A percentile compares a stretch with the other conserved stretches of the same genome.
Conservation (phyloP, 208 protist genomes). For the Hexamita inflata region DNA sequence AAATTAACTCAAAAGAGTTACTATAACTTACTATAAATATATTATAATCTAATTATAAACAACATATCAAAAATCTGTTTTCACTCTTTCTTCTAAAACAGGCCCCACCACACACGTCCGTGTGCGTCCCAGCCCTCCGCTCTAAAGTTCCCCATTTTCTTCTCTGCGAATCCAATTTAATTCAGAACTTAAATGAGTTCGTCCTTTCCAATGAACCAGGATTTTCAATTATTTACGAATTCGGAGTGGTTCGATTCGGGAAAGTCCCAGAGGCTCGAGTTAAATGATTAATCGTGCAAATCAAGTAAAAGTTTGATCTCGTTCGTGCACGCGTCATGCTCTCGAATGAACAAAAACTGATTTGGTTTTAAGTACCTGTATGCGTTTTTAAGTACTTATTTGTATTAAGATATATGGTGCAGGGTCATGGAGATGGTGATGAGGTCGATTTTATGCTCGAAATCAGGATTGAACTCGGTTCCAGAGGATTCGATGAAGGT, state of each 20-base stretch:
- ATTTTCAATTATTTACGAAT: not conserved
- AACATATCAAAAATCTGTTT: not conserved
- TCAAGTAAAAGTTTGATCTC: not conserved
- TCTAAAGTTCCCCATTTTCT: not conserved
- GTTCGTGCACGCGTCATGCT: slow-evolving; percentile 11
- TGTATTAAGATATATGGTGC: slow-evolving; percentile 2
- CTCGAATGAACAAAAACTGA: slow-evolving; percentile 5
- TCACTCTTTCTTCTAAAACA: not conserved
- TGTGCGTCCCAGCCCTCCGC: not conserved
- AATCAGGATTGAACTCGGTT: not conserved
- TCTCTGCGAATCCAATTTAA: not conserved
- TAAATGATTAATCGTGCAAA: slow-evolving; percentile 20
- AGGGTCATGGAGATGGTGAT: slow-evolving; percentile 10
- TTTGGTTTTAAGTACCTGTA: not conserved
- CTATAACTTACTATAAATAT: not conserved
- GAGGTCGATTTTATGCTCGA: not conserved
- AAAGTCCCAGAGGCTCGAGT: not conserved
- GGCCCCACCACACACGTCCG: too few relatives aligned
- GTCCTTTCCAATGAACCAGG: slow-evolving; percentile 3
- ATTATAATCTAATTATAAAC: not conserved
- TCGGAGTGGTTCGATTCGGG: not conserved
- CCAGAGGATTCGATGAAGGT: not conserved
- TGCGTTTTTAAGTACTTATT: slow-evolving; percentile 5
- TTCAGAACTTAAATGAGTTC: not conserved
- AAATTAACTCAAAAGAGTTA: too few relatives aligned